phyloP scores from a whole-genome alignment of 805 yeast species.

The Blastobotrys americana region DNA sequence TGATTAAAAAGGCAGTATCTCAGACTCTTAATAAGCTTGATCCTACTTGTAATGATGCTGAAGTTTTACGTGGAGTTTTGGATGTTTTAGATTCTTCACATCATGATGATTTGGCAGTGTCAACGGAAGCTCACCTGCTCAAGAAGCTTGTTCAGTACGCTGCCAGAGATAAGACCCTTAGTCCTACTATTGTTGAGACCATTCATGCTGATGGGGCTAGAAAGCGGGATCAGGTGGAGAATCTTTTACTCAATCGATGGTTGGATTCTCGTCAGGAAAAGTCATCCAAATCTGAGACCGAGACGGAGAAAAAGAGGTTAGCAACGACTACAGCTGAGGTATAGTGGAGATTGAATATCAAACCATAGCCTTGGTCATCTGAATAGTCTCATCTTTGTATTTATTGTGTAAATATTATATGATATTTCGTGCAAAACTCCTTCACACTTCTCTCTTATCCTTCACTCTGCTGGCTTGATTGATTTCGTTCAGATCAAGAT shows the following conservation, averaged over 20 bases:
- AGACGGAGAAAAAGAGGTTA: too few species aligned
- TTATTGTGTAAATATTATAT: too few species aligned
- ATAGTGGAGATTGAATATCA: too few species aligned
- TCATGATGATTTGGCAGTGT: background rate
- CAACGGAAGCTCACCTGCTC: constrained; percentile 16
- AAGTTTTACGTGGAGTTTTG: constrained; percentile 1
- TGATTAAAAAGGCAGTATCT: constrained; percentile 7
- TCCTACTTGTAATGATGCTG: constrained; percentile 1
- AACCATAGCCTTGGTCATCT: too few species aligned
- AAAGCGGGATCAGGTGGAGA: constrained; percentile 33
- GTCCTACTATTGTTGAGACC: background rate
- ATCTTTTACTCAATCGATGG: constrained; percentile 44
- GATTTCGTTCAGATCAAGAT: too few species aligned
- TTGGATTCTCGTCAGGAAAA: too few species aligned
- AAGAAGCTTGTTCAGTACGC: constrained; percentile 15
- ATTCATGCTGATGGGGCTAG: constrained; percentile 2
- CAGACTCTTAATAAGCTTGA: constrained; percentile 12
- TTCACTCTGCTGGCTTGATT: too few species aligned
- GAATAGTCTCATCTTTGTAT: too few species aligned
- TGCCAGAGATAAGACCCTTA: constrained; percentile 4
- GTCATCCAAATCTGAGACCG: too few species aligned
- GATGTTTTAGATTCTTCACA: background rate
- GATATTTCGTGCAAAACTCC: too few species aligned
- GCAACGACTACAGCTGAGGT: too few species aligned
- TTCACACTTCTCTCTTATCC: too few species aligned